Evolutionary conservation across 495 filamentous ascomycete genomes (phyloP).

Genomic region (Immersiella caudata): DNA sequence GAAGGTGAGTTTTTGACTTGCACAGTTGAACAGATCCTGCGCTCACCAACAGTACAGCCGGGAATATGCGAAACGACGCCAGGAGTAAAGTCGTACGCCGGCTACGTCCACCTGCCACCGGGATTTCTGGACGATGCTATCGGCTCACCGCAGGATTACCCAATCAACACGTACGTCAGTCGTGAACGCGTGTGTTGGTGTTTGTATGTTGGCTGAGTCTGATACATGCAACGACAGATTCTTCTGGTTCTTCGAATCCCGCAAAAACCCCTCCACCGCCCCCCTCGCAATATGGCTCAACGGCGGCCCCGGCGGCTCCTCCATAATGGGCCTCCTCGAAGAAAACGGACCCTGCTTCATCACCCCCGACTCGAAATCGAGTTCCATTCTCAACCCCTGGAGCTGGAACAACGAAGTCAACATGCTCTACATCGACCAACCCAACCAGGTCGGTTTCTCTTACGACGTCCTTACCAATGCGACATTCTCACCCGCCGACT

Average conservation of each 20-base stretch:
- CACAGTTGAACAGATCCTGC: not conserved
- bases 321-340: slow-evolving; percentile 62
- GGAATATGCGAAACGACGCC: slow-evolving; percentile 57
- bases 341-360: slow-evolving; percentile 54
- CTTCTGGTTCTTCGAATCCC: slow-evolving; percentile 64
- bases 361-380: slow-evolving; percentile 49
- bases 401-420: slow-evolving; percentile 71
- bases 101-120: slow-evolving; percentile 51
- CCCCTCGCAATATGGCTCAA: slow-evolving; percentile 67
- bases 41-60: slow-evolving; percentile 21
- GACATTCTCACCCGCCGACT: slow-evolving; percentile 42
- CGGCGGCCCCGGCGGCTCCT: slow-evolving; percentile 63
- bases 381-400: slow-evolving; percentile 46
- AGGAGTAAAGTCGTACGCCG: slow-evolving; percentile 58
- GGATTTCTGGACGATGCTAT: slow-evolving; percentile 21
- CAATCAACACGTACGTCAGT: too few species aligned
- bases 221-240: too few species aligned
- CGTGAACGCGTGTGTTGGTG: too few species aligned
- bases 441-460: slow-evolving; percentile 56
- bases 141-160: slow-evolving; percentile 20
- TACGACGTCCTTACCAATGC: slow-evolving; percentile 51
- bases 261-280: slow-evolving; percentile 57
- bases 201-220: too few species aligned
- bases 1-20: slow-evolving; percentile 44
- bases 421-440: slow-evolving; percentile 71